phyloP scores from a whole-genome alignment of 331 rosid genomes.

The Stylosanthes scabra region DNA sequence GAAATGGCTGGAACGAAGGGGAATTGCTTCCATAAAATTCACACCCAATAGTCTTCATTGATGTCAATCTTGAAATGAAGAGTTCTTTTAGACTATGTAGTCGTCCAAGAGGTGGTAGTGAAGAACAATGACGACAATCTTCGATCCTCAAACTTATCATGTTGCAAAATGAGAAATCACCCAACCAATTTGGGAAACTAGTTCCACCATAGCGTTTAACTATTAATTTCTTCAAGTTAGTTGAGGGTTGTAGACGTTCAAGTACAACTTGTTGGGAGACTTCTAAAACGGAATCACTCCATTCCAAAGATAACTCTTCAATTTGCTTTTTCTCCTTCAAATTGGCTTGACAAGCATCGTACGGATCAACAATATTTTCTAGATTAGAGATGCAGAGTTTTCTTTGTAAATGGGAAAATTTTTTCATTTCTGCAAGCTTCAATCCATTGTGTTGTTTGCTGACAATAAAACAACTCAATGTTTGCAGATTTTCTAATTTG shows the following conservation, averaged over 20 bases:
- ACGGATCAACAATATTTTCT: neutral
- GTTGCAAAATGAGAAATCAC: constrained; percentile 22
- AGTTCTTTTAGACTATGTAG: constrained; percentile 39
- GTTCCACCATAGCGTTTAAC: constrained; percentile 38
- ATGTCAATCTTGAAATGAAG: neutral
- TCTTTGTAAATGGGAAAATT: neutral
- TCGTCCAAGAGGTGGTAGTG: constrained; percentile 49
- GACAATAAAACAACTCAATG: neutral
- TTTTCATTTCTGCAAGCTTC: neutral
- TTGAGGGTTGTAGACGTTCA: constrained; percentile 3
- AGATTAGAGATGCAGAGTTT: constrained; percentile 13
- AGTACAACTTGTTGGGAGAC: constrained; percentile 5
- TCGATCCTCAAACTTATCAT: constrained; percentile 24
- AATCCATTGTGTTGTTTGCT: neutral
- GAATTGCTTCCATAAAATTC: constrained; percentile 31
- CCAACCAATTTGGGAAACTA: constrained; percentile 40
- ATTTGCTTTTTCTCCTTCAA: neutral
- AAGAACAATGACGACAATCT: constrained; percentile 26
- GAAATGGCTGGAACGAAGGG: constrained; percentile 36
- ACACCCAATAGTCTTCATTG: constrained; percentile 5
- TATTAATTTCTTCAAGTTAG: constrained; percentile 8
- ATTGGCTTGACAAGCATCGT: neutral
- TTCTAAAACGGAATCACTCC: neutral
- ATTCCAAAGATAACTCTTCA: neutral
- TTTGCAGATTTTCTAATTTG: constrained; percentile 6